These are phyloP conservation scores for Tolypocladium pustulatum DNA, from an alignment of 2,329 filamentous ascomycete genomes.

Conservation along the genomic window DNA sequence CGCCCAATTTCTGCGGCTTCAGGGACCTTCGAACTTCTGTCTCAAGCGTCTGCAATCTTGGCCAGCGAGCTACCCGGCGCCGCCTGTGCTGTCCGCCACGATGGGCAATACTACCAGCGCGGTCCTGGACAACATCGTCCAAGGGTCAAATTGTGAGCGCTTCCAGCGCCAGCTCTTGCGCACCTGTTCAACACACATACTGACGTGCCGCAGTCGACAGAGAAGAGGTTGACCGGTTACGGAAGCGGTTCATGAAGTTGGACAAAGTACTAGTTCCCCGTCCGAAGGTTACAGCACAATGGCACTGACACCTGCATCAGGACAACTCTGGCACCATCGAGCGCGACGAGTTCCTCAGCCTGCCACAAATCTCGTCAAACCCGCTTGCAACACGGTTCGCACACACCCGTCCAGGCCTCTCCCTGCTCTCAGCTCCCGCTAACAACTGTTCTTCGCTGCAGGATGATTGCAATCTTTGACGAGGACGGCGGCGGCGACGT, in stretches of 20 bases:
- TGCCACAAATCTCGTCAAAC: slow-evolving; percentile 96
- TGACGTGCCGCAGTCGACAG: slow-evolving; percentile 61
- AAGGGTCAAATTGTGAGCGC: slow-evolving; percentile 80
- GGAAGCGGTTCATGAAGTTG: slow-evolving; percentile 98
- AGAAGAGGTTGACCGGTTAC: slow-evolving; percentile 89
- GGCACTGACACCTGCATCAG: slow-evolving; percentile 31
- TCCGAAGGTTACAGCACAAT: background rate
- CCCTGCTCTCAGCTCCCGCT: background rate
- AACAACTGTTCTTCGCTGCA: slow-evolving; percentile 20
- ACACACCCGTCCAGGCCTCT: slow-evolving; percentile 1
- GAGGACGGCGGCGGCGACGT: slow-evolving; percentile 96
- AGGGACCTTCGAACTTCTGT: background rate
- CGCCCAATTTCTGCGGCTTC: background rate
- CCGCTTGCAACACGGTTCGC: slow-evolving; percentile 82
- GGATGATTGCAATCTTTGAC: slow-evolving; percentile 99
- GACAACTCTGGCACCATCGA: slow-evolving; percentile 98
- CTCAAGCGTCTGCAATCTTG: background rate
- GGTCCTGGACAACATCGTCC: slow-evolving; percentile 91
- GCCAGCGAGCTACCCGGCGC: background rate
- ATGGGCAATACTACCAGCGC: slow-evolving; percentile 63
- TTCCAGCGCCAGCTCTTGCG: background rate
- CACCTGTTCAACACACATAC: background rate
- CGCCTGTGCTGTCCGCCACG: slow-evolving; percentile 7
- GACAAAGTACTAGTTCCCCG: slow-evolving; percentile 62
- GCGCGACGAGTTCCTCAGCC: slow-evolving; percentile 92